phyloP scores from a whole-genome alignment of 2,329 filamentous ascomycete species.

The Dryadomyces sulphureus region DNA sequence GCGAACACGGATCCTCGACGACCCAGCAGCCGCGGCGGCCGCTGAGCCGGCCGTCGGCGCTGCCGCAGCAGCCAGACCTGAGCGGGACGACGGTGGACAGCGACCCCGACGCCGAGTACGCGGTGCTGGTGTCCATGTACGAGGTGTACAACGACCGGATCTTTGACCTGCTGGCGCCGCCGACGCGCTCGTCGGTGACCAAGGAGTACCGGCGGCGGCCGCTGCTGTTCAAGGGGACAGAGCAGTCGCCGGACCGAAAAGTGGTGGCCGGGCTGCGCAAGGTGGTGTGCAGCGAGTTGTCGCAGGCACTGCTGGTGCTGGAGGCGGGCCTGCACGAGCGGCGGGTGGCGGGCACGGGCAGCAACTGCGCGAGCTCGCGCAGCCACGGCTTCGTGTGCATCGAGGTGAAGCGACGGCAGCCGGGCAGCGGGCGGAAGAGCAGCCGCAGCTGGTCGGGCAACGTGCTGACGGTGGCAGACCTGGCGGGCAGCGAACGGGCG shows the following conservation, averaged over 20 bases:
- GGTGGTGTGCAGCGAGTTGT: slow-evolving; percentile 66
- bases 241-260: slow-evolving; percentile 79
- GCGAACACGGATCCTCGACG: slow-evolving; percentile 24
- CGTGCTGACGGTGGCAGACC: slow-evolving; percentile 74
- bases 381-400: slow-evolving; percentile 95
- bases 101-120: slow-evolving; percentile 63
- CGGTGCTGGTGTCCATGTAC: slow-evolving; percentile 90
- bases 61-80: slow-evolving; percentile 64
- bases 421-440: slow-evolving; percentile 15
- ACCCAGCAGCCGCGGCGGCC: slow-evolving; percentile 44
- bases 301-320: slow-evolving; percentile 77
- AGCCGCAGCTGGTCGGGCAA: slow-evolving; percentile 57
- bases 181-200: slow-evolving; percentile 41
- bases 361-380: slow-evolving; percentile 81
- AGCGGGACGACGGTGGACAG: slow-evolving; percentile 51
- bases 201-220: slow-evolving; percentile 65
- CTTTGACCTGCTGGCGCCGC: slow-evolving; percentile 71
- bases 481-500: slow-evolving; percentile 87
- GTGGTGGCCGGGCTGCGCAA: slow-evolving; percentile 86
- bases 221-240: slow-evolving; percentile 82
- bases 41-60: slow-evolving; percentile 51
- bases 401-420: slow-evolving; percentile 70
- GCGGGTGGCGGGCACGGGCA: slow-evolving; percentile 76
- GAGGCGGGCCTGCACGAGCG: slow-evolving; percentile 81
- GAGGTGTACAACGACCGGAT: slow-evolving; percentile 98